Conservation (phyloP, 73 alveolate species). For the Blepharisma stoltei region DNA sequence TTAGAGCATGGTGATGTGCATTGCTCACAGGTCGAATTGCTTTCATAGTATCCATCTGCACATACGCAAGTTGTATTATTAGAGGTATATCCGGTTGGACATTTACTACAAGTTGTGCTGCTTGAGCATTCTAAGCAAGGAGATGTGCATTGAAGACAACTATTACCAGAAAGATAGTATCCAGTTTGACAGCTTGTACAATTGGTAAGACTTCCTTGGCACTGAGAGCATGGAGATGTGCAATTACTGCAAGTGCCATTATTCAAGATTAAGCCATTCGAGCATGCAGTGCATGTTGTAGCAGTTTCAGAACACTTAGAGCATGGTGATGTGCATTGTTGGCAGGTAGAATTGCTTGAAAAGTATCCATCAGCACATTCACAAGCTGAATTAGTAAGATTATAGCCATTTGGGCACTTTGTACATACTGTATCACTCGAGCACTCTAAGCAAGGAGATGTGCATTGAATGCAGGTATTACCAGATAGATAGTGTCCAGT, state of each 20-base stretch:
- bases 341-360: neutral
- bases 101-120: too few species aligned
- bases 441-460: constrained; percentile 3
- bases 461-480: neutral
- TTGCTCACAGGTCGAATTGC: neutral
- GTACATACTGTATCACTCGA: neutral
- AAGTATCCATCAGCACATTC: neutral
- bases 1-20: neutral
- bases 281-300: neutral
- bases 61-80: too few species aligned
- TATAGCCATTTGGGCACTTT: neutral
- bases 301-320: neutral
- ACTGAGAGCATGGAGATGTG: neutral
- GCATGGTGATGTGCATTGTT: neutral
- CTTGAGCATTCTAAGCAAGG: neutral
- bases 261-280: neutral
- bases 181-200: constrained; percentile 13
- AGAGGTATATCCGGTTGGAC: too few species aligned
- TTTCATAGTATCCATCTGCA: neutral
- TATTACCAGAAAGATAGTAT: neutral
- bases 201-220: neutral
- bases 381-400: neutral
- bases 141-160: neutral
- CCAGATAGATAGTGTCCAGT: neutral
- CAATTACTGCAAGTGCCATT: neutral